Evolutionary conservation across 1,284 basidiomycete genomes (phyloP).

Genomic region (Caloboletus inedulis): DNA sequence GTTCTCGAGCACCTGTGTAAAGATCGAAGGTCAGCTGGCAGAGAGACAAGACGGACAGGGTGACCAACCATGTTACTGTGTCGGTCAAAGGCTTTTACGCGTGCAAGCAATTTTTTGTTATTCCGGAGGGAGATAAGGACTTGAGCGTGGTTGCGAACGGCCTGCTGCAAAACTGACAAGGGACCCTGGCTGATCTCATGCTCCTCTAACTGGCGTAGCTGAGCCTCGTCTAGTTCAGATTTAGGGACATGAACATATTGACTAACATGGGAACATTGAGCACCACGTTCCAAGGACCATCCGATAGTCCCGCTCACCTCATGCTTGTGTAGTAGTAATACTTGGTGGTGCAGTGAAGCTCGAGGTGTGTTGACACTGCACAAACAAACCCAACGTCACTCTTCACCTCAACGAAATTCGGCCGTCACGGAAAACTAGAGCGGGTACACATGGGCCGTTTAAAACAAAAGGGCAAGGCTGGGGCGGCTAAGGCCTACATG

Average conservation of each 20-base stretch:
- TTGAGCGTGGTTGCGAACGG: slow-evolving; percentile 96
- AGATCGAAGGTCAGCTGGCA: slow-evolving; percentile 15
- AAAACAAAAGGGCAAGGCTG: slow-evolving; percentile 87
- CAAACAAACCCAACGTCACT: slow-evolving; percentile 28
- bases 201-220: slow-evolving; percentile 93
- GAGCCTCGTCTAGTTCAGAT: slow-evolving; percentile 96
- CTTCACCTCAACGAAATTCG: neutral
- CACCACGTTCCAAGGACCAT: neutral
- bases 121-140: slow-evolving; percentile 96
- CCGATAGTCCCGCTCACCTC: slow-evolving; percentile 28
- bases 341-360: slow-evolving; percentile 3
- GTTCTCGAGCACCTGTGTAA: slow-evolving; percentile 82
- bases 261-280: slow-evolving; percentile 43
- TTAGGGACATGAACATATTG: slow-evolving; percentile 97
- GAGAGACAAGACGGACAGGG: neutral
- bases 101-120: slow-evolving; percentile 97
- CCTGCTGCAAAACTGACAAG: slow-evolving; percentile 95
- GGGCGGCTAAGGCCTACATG: slow-evolving; percentile 92
- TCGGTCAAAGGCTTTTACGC: slow-evolving; percentile 98
- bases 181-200: slow-evolving; percentile 97
- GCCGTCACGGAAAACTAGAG: neutral
- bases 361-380: slow-evolving; percentile 28
- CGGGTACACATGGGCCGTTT: slow-evolving; percentile 74
- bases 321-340: too few species aligned
- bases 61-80: slow-evolving; percentile 94